A percentile compares a stretch with the other conserved stretches of the same genome.
Evolutionary conservation across 2,329 filamentous ascomycete genomes (phyloP).

Genomic region (Neurospora sp.): DNA sequence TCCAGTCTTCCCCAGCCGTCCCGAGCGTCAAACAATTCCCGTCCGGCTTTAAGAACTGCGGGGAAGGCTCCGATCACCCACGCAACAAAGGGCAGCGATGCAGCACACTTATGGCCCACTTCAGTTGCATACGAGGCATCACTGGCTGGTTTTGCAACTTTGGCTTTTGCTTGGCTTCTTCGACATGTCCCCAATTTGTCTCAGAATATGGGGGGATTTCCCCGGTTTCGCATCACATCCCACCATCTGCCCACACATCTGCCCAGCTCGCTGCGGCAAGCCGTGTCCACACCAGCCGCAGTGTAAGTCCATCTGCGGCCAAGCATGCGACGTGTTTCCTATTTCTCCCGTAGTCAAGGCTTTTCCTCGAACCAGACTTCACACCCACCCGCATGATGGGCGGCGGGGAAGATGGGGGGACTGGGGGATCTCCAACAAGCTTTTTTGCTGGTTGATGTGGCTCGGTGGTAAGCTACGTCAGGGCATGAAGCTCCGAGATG

Average conservation of each 20-base stretch:
- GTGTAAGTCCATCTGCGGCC: not conserved
- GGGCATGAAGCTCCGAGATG: not conserved
- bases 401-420: not conserved
- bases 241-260: not conserved
- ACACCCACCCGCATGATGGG: not conserved
- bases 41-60: constrained; percentile 8
- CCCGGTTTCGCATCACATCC: not conserved
- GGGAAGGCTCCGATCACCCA: constrained; percentile 14
- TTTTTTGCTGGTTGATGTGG: not conserved
- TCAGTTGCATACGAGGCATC: not conserved
- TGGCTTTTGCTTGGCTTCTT: not conserved
- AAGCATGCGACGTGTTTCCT: not conserved
- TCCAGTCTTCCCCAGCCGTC: constrained; percentile 4
- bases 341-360: not conserved
- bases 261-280: not conserved
- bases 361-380: not conserved
- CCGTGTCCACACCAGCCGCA: not conserved
- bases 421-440: not conserved
- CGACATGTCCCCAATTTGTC: not conserved
- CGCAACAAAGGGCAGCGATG: constrained; percentile 11
- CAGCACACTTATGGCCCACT: not conserved
- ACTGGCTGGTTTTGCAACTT: not conserved
- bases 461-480: not conserved
- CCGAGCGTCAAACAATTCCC: not conserved
- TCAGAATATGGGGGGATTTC: not conserved